Conservation (phyloP, 805 yeast genomes). For the Monosporozyma aerobia region DNA sequence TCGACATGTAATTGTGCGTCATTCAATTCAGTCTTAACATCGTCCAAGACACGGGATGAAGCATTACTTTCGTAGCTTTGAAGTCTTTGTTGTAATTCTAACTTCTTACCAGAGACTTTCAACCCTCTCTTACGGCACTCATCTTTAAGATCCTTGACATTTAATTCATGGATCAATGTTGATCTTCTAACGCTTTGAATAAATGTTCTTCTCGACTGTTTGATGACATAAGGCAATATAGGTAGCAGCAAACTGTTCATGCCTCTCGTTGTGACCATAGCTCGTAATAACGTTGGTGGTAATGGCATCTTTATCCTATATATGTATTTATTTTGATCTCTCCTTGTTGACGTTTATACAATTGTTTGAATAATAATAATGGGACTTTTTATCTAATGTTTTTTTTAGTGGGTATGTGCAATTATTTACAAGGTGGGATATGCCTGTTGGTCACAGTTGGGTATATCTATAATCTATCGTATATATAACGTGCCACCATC, state of each 20-base stretch:
- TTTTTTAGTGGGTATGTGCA: too few relatives aligned
- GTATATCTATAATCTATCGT: not conserved
- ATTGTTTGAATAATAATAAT: too few relatives aligned
- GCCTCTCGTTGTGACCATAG: not conserved
- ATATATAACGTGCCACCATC: too few relatives aligned
- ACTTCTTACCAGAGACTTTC: conserved; percentile 52
- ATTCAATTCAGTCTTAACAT: not conserved
- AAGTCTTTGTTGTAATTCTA: conserved; percentile 40
- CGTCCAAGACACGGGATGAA: not conserved
- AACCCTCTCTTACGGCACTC: conserved; percentile 56
- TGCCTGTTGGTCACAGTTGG: not conserved
- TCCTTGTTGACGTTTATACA: not conserved
- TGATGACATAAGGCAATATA: not conserved
- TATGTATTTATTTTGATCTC: not conserved
- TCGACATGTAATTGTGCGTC: not conserved
- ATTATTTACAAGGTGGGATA: too few relatives aligned
- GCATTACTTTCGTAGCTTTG: not conserved
- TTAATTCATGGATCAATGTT: conserved; percentile 10
- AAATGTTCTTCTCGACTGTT: not conserved
- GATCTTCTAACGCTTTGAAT: not conserved
- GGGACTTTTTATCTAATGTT: too few relatives aligned
- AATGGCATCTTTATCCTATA: not conserved
- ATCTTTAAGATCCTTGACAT: conserved; percentile 43
- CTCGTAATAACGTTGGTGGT: not conserved
- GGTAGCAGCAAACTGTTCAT: not conserved